phyloP scores from a whole-genome alignment of 768 basidiomycete genomes.

The Mycena kentingensis region DNA sequence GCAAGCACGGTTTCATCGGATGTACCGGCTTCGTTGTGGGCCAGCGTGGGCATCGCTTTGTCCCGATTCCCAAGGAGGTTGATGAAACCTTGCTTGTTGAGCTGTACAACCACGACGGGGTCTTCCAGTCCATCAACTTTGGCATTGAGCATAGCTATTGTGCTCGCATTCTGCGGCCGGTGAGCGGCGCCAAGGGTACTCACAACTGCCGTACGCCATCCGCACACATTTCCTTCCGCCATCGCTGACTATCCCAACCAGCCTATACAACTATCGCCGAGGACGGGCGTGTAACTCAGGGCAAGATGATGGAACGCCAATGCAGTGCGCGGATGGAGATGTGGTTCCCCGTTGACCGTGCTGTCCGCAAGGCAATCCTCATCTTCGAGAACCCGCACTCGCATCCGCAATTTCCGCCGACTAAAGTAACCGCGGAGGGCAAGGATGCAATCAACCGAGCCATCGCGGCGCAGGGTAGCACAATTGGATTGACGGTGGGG shows the following conservation, averaged over 20 bases:
- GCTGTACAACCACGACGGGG: constrained; percentile 10
- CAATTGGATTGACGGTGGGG: neutral
- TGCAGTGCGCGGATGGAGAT: constrained; percentile 15
- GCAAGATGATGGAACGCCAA: constrained; percentile 10
- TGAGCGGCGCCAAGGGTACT: constrained; percentile 4
- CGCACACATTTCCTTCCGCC: neutral
- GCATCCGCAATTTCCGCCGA: constrained; percentile 15
- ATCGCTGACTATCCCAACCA: neutral
- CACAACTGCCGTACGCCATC: constrained; percentile 5
- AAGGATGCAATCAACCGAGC: neutral
- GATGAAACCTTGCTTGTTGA: constrained; percentile 7
- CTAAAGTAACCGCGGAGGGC: constrained; percentile 12
- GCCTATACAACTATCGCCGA: constrained; percentile 17
- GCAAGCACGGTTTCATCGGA: constrained; percentile 15
- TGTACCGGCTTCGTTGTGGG: neutral
- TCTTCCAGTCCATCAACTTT: neutral
- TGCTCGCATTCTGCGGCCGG: constrained; percentile 7
- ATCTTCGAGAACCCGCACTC: constrained; percentile 13
- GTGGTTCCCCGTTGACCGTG: constrained; percentile 14
- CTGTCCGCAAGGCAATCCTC: constrained; percentile 15
- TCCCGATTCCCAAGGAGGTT: constrained; percentile 9
- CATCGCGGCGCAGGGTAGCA: neutral
- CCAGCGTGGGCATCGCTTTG: constrained; percentile 1
- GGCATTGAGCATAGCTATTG: neutral
- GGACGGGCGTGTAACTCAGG: constrained; percentile 4